Conservation (phyloP, 2,329 filamentous ascomycete species). For the Didymella exigua region DNA sequence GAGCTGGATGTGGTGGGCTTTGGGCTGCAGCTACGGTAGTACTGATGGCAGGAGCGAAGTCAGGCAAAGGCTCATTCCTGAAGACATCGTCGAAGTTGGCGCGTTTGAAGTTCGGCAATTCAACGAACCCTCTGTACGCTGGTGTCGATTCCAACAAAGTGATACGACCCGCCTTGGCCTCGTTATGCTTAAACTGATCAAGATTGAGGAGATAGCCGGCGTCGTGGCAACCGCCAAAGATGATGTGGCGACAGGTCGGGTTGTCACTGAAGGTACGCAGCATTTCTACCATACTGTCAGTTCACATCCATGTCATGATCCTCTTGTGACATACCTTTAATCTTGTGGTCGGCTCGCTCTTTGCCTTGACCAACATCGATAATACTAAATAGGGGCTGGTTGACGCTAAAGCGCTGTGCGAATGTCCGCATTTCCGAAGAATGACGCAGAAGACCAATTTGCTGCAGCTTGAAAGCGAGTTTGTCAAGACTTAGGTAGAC, state of each 20-base stretch:
- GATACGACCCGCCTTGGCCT: slow-evolving; percentile 46
- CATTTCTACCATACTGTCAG: slow-evolving; percentile 45
- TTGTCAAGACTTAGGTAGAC: slow-evolving; percentile 56
- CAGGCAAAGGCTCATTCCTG: slow-evolving; percentile 49
- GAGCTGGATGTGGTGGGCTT: slow-evolving; percentile 12
- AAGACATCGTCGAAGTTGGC: slow-evolving; percentile 52
- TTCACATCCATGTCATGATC: neutral
- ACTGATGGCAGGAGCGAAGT: slow-evolving; percentile 21
- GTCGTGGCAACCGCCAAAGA: slow-evolving; percentile 57
- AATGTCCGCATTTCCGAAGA: slow-evolving; percentile 51
- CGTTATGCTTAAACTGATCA: slow-evolving; percentile 53
- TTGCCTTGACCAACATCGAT: slow-evolving; percentile 56
- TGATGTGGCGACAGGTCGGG: slow-evolving; percentile 54
- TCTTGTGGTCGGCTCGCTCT: slow-evolving; percentile 55
- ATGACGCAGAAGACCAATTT: slow-evolving; percentile 49
- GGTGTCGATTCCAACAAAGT: slow-evolving; percentile 55
- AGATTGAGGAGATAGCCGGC: slow-evolving; percentile 54
- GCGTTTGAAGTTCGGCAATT: slow-evolving; percentile 48
- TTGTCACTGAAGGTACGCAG: slow-evolving; percentile 54
- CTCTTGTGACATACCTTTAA: slow-evolving; percentile 42
- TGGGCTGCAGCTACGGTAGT: slow-evolving; percentile 12
- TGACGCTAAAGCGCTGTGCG: slow-evolving; percentile 51
- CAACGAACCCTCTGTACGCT: slow-evolving; percentile 49
- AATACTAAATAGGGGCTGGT: slow-evolving; percentile 55
- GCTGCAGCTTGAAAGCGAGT: slow-evolving; percentile 50